Conservation (phyloP, 129 eudicot genomes). For the Centaurea solstitialis region DNA sequence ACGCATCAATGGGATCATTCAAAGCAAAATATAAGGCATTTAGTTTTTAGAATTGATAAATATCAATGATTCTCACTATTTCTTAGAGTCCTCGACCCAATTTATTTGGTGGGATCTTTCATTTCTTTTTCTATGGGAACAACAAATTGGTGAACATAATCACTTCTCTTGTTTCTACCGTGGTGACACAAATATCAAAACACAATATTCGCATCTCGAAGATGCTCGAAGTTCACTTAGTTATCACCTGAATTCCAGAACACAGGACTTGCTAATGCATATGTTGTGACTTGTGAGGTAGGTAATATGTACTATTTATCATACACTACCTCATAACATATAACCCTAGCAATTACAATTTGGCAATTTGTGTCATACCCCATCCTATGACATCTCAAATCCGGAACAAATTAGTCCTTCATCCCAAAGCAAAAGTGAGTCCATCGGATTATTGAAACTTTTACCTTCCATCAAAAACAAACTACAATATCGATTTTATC, state of each 20-base stretch:
- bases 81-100: not conserved
- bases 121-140: not conserved
- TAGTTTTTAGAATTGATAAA: not conserved
- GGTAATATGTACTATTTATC: not conserved
- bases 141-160: not conserved
- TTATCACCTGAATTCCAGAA: not conserved
- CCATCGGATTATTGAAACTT: not conserved
- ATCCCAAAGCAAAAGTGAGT: not conserved
- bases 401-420: not conserved
- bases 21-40: not conserved
- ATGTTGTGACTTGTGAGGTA: not conserved
- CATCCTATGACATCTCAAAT: not conserved
- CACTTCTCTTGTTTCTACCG: not conserved
- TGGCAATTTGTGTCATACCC: not conserved
- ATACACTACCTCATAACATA: not conserved
- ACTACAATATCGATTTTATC: not conserved
- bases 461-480: not conserved
- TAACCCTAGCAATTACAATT: not conserved
- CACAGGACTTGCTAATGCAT: not conserved
- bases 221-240: conserved; percentile 10
- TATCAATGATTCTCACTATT: not conserved
- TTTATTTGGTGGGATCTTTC: not conserved
- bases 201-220: conserved; percentile 3
- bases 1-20: not conserved
- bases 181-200: not conserved